Evolutionary conservation across 2,329 filamentous ascomycete species (phyloP).

Genomic region (Xylariaceae sp.): DNA sequence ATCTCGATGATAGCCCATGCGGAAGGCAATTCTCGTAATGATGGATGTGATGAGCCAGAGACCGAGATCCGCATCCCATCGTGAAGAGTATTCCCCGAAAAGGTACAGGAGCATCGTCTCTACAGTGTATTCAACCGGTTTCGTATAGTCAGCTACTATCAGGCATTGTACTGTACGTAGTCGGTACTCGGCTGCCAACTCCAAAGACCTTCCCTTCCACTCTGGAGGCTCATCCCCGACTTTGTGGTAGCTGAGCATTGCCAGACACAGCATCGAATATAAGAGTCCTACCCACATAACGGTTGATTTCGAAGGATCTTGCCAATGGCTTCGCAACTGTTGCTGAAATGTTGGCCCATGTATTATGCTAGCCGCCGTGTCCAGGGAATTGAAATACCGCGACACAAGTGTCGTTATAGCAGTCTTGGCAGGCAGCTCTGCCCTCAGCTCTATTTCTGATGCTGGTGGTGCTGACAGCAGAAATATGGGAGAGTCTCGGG

Average conservation of each 20-base stretch:
- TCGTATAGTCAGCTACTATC: constrained; percentile 71
- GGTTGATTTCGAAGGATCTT: constrained; percentile 66
- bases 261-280: constrained; percentile 71
- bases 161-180: constrained; percentile 74
- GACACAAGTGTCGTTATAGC: constrained; percentile 81
- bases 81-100: constrained; percentile 69
- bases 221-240: constrained; percentile 76
- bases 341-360: constrained; percentile 83
- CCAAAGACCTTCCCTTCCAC: constrained; percentile 63
- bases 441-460: constrained; percentile 71
- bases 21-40: constrained; percentile 54
- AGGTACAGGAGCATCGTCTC: constrained; percentile 74
- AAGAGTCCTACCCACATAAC: constrained; percentile 76
- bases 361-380: constrained; percentile 67
- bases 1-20: constrained; percentile 77
- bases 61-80: constrained; percentile 69
- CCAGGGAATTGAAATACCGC: constrained; percentile 84
- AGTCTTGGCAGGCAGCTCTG: constrained; percentile 74
- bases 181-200: constrained; percentile 61
- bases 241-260: constrained; percentile 74
- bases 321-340: constrained; percentile 63
- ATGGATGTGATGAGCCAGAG: constrained; percentile 55
- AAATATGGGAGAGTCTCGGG: constrained; percentile 67
- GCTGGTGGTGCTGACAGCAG: constrained; percentile 71
- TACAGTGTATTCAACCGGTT: constrained; percentile 69